A percentile compares a stretch with the other conserved stretches of the same genome.
These are phyloP conservation scores for Moesziomyces aphidis DNA, from an alignment of 1,284 basidiomycete genomes.

Conservation along the genomic window DNA sequence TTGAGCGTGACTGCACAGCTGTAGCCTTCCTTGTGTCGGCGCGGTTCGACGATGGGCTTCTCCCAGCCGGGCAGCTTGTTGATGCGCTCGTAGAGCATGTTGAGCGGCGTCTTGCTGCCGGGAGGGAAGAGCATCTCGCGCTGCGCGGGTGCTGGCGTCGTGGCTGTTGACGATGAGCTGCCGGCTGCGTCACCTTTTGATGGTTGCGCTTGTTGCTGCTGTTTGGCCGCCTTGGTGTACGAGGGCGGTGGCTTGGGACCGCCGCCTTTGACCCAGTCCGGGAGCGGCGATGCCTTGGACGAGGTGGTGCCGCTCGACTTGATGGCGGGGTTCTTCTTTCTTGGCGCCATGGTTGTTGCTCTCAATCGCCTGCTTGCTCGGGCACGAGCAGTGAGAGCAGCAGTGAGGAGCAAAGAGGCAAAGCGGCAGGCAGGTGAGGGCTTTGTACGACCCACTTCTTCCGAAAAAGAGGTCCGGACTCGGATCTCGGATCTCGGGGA, in stretches of 20 bases:
- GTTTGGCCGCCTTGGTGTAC: constrained; percentile 49
- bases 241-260: constrained; percentile 56
- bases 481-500: too few relatives aligned
- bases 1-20: constrained; percentile 61
- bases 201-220: constrained; percentile 25
- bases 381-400: too few relatives aligned
- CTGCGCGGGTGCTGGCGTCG: constrained; percentile 10
- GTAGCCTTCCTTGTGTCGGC: constrained; percentile 53
- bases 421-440: too few relatives aligned
- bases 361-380: too few relatives aligned
- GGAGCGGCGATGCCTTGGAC: constrained; percentile 64
- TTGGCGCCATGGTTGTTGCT: constrained; percentile 51
- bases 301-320: constrained; percentile 65
- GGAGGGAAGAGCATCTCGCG: constrained; percentile 64
- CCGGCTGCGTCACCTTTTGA: constrained; percentile 14
- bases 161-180: background rate
- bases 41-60: constrained; percentile 61
- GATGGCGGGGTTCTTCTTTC: constrained; percentile 64
- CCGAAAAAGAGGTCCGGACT: too few relatives aligned
- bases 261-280: constrained; percentile 66
- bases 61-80: constrained; percentile 64
- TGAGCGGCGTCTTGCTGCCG: constrained; percentile 67
- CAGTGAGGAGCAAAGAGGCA: too few relatives aligned
- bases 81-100: constrained; percentile 65
- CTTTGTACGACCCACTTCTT: too few relatives aligned